A percentile compares a stretch with the other conserved stretches of the same genome.
Evolutionary conservation across 176 grass and related monocot species (phyloP).

Genomic region (Zea mays): DNA sequence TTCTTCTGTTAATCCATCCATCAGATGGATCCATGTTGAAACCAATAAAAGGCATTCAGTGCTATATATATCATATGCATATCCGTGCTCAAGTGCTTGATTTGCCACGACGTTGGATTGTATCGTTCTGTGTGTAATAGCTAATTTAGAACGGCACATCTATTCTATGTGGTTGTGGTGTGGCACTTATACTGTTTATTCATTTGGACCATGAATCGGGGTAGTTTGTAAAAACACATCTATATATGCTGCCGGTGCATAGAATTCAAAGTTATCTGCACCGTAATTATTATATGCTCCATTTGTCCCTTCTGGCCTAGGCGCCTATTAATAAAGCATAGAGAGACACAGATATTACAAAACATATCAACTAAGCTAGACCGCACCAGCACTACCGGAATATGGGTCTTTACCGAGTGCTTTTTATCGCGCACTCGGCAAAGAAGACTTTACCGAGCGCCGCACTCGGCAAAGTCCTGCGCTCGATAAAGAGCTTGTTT

Average conservation of each 20-base stretch:
- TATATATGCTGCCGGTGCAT: constrained; percentile 6
- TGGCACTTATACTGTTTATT: constrained; percentile 11
- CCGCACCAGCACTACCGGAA: too few species aligned
- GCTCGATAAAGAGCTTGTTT: too few species aligned
- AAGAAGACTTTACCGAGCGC: too few species aligned
- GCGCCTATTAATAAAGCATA: not conserved
- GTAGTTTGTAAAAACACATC: constrained; percentile 26
- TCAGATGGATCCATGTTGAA: constrained; percentile 4
- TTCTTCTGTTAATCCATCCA: not conserved
- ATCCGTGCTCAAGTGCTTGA: not conserved
- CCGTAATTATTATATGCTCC: not conserved
- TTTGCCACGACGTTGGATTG: not conserved
- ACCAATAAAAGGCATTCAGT: constrained; percentile 39
- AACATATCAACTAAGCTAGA: not conserved
- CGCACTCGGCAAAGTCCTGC: too few species aligned
- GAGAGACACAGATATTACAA: not conserved
- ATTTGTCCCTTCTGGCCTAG: too few species aligned
- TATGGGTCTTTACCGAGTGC: too few species aligned
- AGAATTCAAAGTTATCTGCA: not conserved
- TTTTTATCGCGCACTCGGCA: too few species aligned
- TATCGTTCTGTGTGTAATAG: constrained; percentile 23
- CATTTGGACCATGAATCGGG: constrained; percentile 8
- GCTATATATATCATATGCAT: not conserved
- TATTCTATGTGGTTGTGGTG: constrained; percentile 11
- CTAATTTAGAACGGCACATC: constrained; percentile 1